Evolutionary conservation across 441 rosid species (phyloP), one percentile per base, ranked within the genome.

Genomic region (Erodium moschatum): DNA sequence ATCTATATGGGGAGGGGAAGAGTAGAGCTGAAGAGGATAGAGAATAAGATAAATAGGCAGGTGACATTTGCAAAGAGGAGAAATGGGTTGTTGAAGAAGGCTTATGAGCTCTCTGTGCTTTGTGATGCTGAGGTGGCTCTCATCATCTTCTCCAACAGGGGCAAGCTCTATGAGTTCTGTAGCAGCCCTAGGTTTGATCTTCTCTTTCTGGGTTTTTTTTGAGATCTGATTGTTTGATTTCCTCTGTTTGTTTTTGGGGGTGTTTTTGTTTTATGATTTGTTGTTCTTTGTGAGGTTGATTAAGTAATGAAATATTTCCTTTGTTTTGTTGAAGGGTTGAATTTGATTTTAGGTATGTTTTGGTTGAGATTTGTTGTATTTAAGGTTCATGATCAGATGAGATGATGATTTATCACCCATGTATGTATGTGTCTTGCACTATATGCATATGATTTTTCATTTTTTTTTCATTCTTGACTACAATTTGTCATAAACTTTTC

Each of bases 1-100:
- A 13, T 9, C 9, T 42, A 1, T 38, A 42, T 42, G 48, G 48
- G 48, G 12, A 42, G 48, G 48, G 48, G 48, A 11, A 42, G 48
- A 8, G 48, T 42, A 1, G 48, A 42, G 48, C 48, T 42, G 48
- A 42, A 42, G 48, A 42, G 48, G 48, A 42, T 42, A 42, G 48
- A 42, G 48, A 42, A 42, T 8, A 42, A 42, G 15, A 61, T 20
- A 15, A 61, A 61, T 20, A 61, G n/a, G 65, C 65, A 61, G 65
- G 65, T 61, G 24, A 42, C 48, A 42, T 42, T 42, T 42, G 48
- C 48, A 8, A 42, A 42, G 48, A 42, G 48, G 48, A 42, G 48
- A 42, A 42, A 42, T 42, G 48, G 48, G 48, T 10, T 42, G 48
- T 8, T 42, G 10, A 42, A 42, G 48, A 42, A 42, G 48, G 48